Conservation (phyloP, 345 rosid genomes). For the Stellera chamaejasme region DNA sequence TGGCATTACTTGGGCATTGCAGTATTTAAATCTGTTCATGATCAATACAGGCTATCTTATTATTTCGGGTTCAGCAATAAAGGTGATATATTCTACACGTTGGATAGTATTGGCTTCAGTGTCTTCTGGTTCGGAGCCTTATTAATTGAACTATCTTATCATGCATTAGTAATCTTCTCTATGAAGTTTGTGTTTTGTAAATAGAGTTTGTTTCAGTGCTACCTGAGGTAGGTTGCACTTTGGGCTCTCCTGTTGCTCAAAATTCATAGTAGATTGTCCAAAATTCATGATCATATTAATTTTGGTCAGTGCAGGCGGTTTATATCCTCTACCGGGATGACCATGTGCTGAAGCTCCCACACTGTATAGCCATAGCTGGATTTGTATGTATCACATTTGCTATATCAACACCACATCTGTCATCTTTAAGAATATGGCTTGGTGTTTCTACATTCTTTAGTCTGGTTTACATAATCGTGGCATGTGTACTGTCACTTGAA, state of each 20-base stretch:
- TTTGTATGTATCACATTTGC: conserved; percentile 56
- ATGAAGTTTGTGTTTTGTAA: neutral
- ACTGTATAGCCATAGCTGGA: conserved; percentile 47
- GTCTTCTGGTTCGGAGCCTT: neutral
- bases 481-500: conserved; percentile 39
- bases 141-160: neutral
- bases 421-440: conserved; percentile 73
- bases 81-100: conserved; percentile 26
- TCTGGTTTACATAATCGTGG: conserved; percentile 44
- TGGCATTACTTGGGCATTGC: conserved; percentile 55
- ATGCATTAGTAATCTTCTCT: neutral
- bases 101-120: neutral
- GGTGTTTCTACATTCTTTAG: conserved; percentile 66
- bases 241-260: neutral
- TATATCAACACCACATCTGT: conserved; percentile 64
- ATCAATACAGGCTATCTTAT: conserved; percentile 65
- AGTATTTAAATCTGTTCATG: conserved; percentile 69
- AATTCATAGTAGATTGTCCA: neutral
- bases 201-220: neutral
- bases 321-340: conserved; percentile 46
- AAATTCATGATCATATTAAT: neutral
- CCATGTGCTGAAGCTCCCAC: conserved; percentile 43
- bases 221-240: neutral
- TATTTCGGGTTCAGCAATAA: conserved; percentile 61
- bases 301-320: conserved; percentile 33